These are phyloP conservation scores for Thuja plicata DNA, from an alignment of 83 land plant species.

Conservation along the genomic window DNA sequence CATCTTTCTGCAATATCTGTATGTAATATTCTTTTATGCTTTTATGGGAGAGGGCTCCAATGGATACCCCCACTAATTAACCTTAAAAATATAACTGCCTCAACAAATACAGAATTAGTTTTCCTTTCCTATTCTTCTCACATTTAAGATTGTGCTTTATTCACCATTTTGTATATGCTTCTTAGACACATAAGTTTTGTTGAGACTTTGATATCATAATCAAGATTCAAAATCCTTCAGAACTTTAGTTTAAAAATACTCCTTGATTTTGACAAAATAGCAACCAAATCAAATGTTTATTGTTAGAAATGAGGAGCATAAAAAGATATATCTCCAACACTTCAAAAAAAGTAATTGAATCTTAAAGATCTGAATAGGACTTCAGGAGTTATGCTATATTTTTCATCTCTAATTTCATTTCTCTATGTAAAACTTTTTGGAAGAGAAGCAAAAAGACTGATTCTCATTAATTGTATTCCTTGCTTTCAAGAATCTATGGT, in stretches of 20 bases:
- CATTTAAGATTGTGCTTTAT: neutral
- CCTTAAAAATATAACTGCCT: neutral
- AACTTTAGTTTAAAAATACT: neutral
- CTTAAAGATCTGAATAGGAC: neutral
- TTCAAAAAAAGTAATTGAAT: neutral
- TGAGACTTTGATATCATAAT: neutral
- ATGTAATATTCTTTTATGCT: too few relatives aligned
- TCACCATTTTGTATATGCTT: neutral
- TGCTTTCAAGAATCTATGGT: neutral
- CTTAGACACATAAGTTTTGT: neutral
- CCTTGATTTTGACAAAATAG: neutral
- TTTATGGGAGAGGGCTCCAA: too few relatives aligned
- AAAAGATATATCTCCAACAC: neutral
- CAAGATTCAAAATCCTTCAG: neutral
- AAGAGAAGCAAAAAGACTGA: neutral
- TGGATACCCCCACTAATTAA: too few relatives aligned
- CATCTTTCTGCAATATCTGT: too few relatives aligned
- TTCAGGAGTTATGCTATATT: neutral
- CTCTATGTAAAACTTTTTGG: neutral
- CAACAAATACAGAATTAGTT: neutral
- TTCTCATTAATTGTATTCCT: neutral
- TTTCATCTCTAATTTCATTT: neutral
- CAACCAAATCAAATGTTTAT: neutral
- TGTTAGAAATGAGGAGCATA: neutral
- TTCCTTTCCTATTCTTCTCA: neutral